Base-by-base conservation (phyloP, 176 grass and related monocot genomes). In the Bothriochloa decipiens region DNA sequence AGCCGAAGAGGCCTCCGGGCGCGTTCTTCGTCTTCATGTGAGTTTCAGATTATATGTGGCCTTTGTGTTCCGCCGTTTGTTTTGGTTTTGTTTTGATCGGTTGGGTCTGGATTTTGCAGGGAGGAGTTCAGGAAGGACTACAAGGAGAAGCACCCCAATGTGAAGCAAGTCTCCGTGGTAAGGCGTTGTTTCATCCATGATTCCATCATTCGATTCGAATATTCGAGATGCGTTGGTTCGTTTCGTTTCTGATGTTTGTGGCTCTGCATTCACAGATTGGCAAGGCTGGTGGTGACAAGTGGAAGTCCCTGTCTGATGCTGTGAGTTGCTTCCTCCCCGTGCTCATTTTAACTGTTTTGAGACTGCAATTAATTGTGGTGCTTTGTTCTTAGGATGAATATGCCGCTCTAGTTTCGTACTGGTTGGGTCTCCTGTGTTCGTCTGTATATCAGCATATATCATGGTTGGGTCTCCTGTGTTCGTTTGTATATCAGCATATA, bases 11-110 rank as follows among this genome's bases (percentile, higher is more conserved):
- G 22, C 88, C 94, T 16, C 88, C 90, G 23, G 94, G 90, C 72
- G 92, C 94, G 26, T 97, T 97, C 90, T 97, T 97, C 77, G 94
- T 97, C 20, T 97, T 97, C 87, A 94, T 97, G 94, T 97, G 40
- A 85, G 89, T 37, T 2, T 26, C 9, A 9, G 60, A 52, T 72
- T 20, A 10, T 32, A 0, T 7, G 25, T 0, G 15, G 5, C 14
- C 22, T 63, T n/a, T 16, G 17, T 11, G 16, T 12, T 8, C 18
- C 0, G 0, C 1, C n/a, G 0, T 27, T 27, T 71, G 26, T 29
- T 18, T n/a, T 0, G 13, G 1, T 22, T 65, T 80, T 26, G 55
- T 76, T 75, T 52, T 82, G 29, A 89, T 76, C 14, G n/a, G 43
- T 74, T 22, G 15, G 42, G 13, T 25, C 15, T 35, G 0, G 1